These are phyloP conservation scores for Myxozyma mucilagina DNA, from an alignment of 805 yeast genomes.

Conservation along the genomic window DNA sequence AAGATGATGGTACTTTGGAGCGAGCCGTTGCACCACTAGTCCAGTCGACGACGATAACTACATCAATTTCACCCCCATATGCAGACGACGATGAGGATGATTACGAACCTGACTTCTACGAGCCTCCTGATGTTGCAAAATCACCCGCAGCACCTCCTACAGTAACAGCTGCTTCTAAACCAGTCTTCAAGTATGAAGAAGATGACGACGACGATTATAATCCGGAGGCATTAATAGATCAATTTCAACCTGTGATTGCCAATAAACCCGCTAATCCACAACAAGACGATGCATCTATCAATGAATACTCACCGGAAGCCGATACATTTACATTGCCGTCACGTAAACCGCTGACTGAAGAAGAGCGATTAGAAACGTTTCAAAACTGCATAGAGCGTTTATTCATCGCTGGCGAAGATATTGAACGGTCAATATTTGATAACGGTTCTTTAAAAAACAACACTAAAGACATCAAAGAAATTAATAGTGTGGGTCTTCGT, in stretches of 20 bases:
- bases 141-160: slow-evolving; percentile 43
- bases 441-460: slow-evolving; percentile 4
- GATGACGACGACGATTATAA: slow-evolving; percentile 16
- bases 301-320: slow-evolving; percentile 9
- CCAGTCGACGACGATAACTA: not conserved
- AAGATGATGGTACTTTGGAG: slow-evolving; percentile 13
- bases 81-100: slow-evolving; percentile 40
- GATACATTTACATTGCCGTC: slow-evolving; percentile 14
- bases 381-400: slow-evolving; percentile 52
- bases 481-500: slow-evolving; percentile 55
- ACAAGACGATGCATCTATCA: slow-evolving; percentile 1
- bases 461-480: slow-evolving; percentile 33
- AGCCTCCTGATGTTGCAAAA: slow-evolving; percentile 30
- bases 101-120: slow-evolving; percentile 34
- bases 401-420: slow-evolving; percentile 18
- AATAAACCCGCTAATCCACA: not conserved
- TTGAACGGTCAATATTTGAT: slow-evolving; percentile 16
- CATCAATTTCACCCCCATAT: slow-evolving; percentile 4
- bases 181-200: not conserved
- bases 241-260: slow-evolving; percentile 11
- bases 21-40: not conserved
- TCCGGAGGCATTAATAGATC: slow-evolving; percentile 17
- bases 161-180: slow-evolving; percentile 42
- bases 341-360: slow-evolving; percentile 47
- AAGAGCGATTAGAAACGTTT: slow-evolving; percentile 60